These are phyloP conservation scores for Calamus simplicifolius DNA, from an alignment of 176 grass and related monocot genomes.

Conservation along the genomic window DNA sequence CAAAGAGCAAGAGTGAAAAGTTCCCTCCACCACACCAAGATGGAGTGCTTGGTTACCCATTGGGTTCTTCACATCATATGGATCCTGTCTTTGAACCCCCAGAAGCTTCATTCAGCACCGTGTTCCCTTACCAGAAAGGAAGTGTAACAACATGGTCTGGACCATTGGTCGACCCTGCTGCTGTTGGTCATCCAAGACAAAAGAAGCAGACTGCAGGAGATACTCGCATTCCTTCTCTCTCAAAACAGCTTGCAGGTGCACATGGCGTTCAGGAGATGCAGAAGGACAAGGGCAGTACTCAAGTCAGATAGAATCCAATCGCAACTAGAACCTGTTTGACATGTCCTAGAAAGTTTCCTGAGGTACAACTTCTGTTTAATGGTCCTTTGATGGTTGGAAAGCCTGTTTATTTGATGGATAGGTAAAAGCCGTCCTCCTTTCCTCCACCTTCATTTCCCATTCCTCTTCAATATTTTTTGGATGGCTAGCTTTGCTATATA, in stretches of 20 bases:
- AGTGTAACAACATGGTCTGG: slow-evolving; percentile 5
- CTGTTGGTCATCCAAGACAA: not conserved
- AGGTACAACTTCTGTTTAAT: not conserved
- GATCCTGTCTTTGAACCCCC: slow-evolving; percentile 7
- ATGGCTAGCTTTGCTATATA: not conserved
- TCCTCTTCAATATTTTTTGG: not conserved
- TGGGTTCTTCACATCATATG: not conserved
- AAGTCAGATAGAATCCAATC: not conserved
- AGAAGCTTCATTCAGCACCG: slow-evolving; percentile 3
- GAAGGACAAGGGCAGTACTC: slow-evolving; percentile 2
- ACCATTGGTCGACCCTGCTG: not conserved
- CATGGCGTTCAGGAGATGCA: not conserved
- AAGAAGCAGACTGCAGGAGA: slow-evolving; percentile 1
- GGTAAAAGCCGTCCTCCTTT: not conserved
- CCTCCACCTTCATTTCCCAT: not conserved
- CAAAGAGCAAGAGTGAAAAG: slow-evolving; percentile 16
- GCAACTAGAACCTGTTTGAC: not conserved
- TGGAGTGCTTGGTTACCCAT: slow-evolving; percentile 6
- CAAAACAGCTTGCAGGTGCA: slow-evolving; percentile 5
- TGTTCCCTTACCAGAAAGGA: slow-evolving; percentile 1
- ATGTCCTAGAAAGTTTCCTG: not conserved
- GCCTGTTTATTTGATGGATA: not conserved
- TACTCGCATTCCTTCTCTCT: not conserved
- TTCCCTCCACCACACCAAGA: slow-evolving; percentile 16
- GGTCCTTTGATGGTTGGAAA: not conserved